These are phyloP conservation scores for Penicillium verrucosum DNA, from an alignment of 2,329 filamentous ascomycete genomes.

Conservation along the genomic window DNA sequence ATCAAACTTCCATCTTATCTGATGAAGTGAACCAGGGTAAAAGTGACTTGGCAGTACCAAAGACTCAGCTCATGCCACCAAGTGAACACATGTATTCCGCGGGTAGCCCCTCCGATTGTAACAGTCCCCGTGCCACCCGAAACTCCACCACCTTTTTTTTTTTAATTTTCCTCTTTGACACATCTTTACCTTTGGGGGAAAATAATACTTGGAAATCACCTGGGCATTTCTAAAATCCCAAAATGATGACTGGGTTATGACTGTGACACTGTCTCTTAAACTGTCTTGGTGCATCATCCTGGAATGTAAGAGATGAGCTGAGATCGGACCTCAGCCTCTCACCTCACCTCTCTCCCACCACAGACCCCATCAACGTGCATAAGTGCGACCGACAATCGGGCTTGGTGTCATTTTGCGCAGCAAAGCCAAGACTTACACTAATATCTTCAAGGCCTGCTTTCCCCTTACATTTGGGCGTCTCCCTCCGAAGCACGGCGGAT, in stretches of 20 bases:
- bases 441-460: constrained; percentile 9
- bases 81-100: constrained; percentile 1
- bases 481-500: constrained; percentile 13
- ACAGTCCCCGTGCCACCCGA: constrained; percentile 2
- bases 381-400: constrained; percentile 33
- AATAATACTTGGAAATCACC: not conserved
- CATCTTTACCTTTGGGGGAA: not conserved
- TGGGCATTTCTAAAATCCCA: not conserved
- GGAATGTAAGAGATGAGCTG: constrained; percentile 15
- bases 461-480: constrained; percentile 16
- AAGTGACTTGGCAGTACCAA: constrained; percentile 11
- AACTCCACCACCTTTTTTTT: constrained; percentile 10
- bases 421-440: not conserved
- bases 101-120: not conserved
- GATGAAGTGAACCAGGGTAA: constrained; percentile 9
- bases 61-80: not conserved
- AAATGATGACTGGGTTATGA: not conserved
- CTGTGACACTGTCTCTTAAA: not conserved
- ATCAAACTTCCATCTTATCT: constrained; percentile 22
- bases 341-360: constrained; percentile 12
- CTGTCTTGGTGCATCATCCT: not conserved
- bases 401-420: constrained; percentile 12
- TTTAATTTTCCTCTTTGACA: not conserved
- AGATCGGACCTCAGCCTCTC: constrained; percentile 15
- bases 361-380: constrained; percentile 32